Evolutionary conservation across 371 early-diverging fungal species (phyloP).

Genomic region (Apophysomyces variabilis): DNA sequence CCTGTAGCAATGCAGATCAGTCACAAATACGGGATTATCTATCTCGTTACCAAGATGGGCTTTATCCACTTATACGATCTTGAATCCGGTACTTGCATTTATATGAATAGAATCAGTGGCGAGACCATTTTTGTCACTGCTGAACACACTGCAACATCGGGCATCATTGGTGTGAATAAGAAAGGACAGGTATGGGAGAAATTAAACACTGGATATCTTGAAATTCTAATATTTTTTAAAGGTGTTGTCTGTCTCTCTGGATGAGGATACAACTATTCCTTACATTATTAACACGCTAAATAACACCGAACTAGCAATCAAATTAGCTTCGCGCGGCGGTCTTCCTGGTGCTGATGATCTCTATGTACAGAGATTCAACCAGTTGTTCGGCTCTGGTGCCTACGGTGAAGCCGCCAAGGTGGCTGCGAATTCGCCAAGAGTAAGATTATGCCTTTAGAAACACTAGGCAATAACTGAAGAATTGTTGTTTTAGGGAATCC

Average conservation of each 20-base stretch:
- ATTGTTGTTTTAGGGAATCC: slow-evolving; percentile 70
- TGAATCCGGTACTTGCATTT: slow-evolving; percentile 91
- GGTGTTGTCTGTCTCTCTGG: slow-evolving; percentile 92
- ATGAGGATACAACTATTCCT: slow-evolving; percentile 88
- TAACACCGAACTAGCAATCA: slow-evolving; percentile 90
- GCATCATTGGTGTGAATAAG: slow-evolving; percentile 95
- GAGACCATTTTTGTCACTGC: slow-evolving; percentile 97
- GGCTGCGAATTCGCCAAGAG: slow-evolving; percentile 93
- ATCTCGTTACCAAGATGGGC: slow-evolving; percentile 94
- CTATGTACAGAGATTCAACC: slow-evolving; percentile 87
- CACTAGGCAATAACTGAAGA: neutral
- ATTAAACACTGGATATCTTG: neutral
- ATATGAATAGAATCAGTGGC: slow-evolving; percentile 94
- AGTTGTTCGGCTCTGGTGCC: slow-evolving; percentile 75
- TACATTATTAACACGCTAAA: slow-evolving; percentile 84
- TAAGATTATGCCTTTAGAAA: slow-evolving; percentile 28
- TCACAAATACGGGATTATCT: slow-evolving; percentile 90
- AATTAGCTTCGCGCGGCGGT: slow-evolving; percentile 88
- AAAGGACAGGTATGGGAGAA: slow-evolving; percentile 81
- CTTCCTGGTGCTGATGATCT: slow-evolving; percentile 96
- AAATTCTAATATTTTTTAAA: slow-evolving; percentile 14
- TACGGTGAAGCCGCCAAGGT: slow-evolving; percentile 93
- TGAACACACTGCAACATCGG: slow-evolving; percentile 82
- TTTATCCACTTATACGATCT: slow-evolving; percentile 96
- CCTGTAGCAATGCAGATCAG: slow-evolving; percentile 97